Evolutionary conservation across 1,284 basidiomycete genomes (phyloP), one percentile per base, ranked within the genome.

Genomic region (Thecaphora thlaspeos): DNA sequence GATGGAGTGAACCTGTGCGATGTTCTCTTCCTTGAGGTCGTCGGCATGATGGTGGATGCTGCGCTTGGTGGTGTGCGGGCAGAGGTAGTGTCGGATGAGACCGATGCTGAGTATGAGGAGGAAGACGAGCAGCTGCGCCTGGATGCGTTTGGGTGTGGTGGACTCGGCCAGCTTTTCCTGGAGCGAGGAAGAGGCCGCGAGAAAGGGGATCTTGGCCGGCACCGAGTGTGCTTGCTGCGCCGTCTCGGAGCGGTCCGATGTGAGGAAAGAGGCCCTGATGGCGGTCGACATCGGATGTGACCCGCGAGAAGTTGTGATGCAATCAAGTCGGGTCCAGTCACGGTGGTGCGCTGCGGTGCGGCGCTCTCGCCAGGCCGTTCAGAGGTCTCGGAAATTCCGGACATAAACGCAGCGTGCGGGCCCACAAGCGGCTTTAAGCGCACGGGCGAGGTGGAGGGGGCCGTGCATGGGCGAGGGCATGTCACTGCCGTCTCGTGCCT

Each of bases 1-100:
- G 28, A 73, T 55, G n/a, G 42, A 43, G 9, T 55, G 43, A 2
- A 73, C 48, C 30, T 58, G 49, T 19, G 66, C 70, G 14, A 68
- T n/a, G 18, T 46, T 55, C 37, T 71, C 69, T 23, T 63, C 66
- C 28, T 70, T 51, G 0, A 46, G 50, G 1, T 63, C 69, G 1
- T 30, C 10, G 53, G 43, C 0, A 53, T 55, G 12, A 40, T 56
- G 5, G 43, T 49, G 2, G 21, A 24, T 5, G 41, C 34, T 0
- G n/a, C 1, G 9, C 34, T 11, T 38, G 8, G 50, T 45, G 2
- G 48, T 28, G 1, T 51, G 17, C 1, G 52, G 49, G 21, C 42
- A 49, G 17, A 60, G 30, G 18, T 48, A 57, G 22, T 51, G 50
- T 0, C 57, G 56, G 3, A 64, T 26, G 2, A 59, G 19, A 2